Percentiles rank a stretch among this genome's conserved stretches.
phyloP scores from a whole-genome alignment of 805 yeast genomes.

The Komagataella ulmi region DNA sequence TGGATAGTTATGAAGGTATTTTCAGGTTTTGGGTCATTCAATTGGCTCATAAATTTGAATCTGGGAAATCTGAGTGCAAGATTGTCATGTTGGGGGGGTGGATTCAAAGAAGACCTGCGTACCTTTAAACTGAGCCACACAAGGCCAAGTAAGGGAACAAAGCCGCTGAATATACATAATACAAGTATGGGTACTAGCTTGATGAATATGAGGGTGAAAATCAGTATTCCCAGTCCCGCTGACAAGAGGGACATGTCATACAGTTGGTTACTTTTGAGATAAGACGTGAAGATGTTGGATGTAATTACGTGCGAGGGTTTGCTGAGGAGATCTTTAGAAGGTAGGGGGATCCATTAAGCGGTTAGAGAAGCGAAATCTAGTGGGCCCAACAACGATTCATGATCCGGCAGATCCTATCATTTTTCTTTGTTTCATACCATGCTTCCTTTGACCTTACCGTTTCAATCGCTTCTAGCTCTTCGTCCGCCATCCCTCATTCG shows the following conservation, averaged over 20 bases:
- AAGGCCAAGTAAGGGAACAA: background rate
- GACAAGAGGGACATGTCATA: background rate
- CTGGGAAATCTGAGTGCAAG: background rate
- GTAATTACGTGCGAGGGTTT: background rate
- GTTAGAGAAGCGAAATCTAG: too few species aligned
- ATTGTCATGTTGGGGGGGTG: background rate
- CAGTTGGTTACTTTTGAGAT: background rate
- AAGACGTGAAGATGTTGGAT: background rate
- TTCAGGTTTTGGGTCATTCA: background rate
- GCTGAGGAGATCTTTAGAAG: too few species aligned
- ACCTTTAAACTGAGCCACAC: background rate
- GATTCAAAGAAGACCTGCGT: background rate
- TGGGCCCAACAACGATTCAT: too few species aligned
- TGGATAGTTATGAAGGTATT: conserved; percentile 34
- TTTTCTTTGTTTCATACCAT: too few species aligned
- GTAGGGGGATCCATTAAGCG: too few species aligned
- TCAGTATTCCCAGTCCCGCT: background rate
- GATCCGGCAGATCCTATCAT: too few species aligned
- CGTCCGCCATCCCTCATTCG: too few species aligned
- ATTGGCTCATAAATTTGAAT: background rate
- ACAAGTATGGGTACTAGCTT: background rate
- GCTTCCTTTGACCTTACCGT: too few species aligned
- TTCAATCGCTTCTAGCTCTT: too few species aligned
- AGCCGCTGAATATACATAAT: background rate
- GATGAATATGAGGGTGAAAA: background rate